These are phyloP conservation scores for Ramularia endophylla DNA, from an alignment of 2,329 filamentous ascomycete species.

Conservation along the genomic window DNA sequence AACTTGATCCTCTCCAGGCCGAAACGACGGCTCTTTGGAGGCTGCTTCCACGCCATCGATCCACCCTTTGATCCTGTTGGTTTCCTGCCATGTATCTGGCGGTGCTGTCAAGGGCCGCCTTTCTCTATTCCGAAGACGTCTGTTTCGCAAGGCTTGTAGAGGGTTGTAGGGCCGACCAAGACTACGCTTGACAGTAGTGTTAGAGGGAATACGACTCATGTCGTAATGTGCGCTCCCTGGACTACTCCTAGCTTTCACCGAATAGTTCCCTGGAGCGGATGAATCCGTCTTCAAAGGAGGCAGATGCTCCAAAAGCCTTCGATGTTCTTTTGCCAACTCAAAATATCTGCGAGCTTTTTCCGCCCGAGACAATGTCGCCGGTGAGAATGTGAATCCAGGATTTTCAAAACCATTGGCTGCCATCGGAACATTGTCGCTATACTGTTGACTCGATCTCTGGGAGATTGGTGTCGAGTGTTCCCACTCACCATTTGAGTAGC, in stretches of 20 bases:
- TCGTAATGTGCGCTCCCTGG: constrained; percentile 38
- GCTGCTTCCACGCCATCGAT: constrained; percentile 60
- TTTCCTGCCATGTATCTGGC: constrained; percentile 69
- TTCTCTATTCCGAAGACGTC: constrained; percentile 76
- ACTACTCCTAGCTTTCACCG: constrained; percentile 34
- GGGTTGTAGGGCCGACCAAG: constrained; percentile 79
- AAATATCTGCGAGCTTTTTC: constrained; percentile 81
- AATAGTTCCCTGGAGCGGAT: constrained; percentile 37
- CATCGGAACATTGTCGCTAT: not conserved
- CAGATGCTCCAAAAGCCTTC: constrained; percentile 70
- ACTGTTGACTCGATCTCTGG: constrained; percentile 8
- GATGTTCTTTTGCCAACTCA: constrained; percentile 79
- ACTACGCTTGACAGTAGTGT: constrained; percentile 32
- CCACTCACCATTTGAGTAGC: constrained; percentile 8
- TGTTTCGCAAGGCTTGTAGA: constrained; percentile 84
- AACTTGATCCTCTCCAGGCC: constrained; percentile 29
- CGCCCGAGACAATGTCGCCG: constrained; percentile 72
- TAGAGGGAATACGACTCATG: constrained; percentile 33
- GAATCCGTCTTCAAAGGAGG: constrained; percentile 60
- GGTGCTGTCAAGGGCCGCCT: constrained; percentile 68
- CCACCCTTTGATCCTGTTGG: constrained; percentile 67
- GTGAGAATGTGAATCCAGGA: constrained; percentile 64
- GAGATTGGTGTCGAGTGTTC: constrained; percentile 6
- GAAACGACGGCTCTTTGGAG: constrained; percentile 34
- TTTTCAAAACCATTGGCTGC: constrained; percentile 15